Base-by-base conservation (phyloP, 345 rosid genomes). In the Turritis glabra region DNA sequence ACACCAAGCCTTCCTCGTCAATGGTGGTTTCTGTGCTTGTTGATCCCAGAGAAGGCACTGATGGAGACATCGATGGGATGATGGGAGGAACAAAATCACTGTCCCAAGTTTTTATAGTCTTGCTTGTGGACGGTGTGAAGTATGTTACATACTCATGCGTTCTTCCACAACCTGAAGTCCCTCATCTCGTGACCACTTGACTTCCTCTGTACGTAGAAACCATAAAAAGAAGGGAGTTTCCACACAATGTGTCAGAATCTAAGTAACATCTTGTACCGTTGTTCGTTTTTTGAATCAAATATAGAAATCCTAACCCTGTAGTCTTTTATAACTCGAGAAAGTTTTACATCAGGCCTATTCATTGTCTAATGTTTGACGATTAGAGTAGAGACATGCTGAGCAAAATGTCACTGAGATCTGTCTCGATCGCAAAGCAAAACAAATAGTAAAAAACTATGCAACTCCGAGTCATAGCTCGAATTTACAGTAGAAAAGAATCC, bases 131-230 rank as follows among this genome's bases (percentile, higher is more conserved):
- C 68, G 81, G 85, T 47, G 85, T 84, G 52, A 91, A 90, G 81
- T 90, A 91, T 48, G 92, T 91, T 69, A 94, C 97, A 1, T 94
- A 94, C 79, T 94, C 98, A 0, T 94, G 98, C 57, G 79, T 78
- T 66, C 90, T 94, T 72, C 97, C 98, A 0, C 82, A 77, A 5
- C 69, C 85, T 14, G 26, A 89, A 59, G 78, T 78, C 63, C 55
- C 55, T 75, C 93, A 87, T 69, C 72, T 91, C 5, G 89, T 89
- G 78, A 88, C 72, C 60, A 66, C 33, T 46, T 74, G 72, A 57
- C 33, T 57, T 63, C 25, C 23, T 41, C 54, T 62, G 35, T 72
- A 61, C 14, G 13, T 27, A 50, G 4, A 60, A 26, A 48, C 41
- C 67, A 72, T 53, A 60, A 59, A 59, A 26, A 40, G 43, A 54